A percentile compares a stretch with the other conserved stretches of the same genome.
phyloP scores from a whole-genome alignment of 176 grass and related monocot genomes.

The Carex pumila region DNA sequence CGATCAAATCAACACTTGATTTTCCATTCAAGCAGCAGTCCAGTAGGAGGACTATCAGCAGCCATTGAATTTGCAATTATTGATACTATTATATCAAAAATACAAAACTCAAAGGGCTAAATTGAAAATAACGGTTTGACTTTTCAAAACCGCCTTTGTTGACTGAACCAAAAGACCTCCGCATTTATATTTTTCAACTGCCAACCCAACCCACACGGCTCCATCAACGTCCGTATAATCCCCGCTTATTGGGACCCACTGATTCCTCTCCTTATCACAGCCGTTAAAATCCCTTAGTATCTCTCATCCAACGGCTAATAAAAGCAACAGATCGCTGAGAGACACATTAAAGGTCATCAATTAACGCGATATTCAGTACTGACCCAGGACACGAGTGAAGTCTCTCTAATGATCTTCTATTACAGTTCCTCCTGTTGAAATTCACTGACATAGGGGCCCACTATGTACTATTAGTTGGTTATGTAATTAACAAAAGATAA shows the following conservation, averaged over 20 bases:
- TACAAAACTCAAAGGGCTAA: neutral
- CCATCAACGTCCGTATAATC: neutral
- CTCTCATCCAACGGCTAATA: neutral
- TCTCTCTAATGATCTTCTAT: neutral
- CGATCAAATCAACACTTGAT: neutral
- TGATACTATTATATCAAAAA: neutral
- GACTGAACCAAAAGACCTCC: neutral
- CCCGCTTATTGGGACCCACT: neutral
- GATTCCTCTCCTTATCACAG: neutral
- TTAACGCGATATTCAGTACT: too few species aligned
- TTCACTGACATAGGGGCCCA: too few species aligned
- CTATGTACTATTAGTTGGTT: too few species aligned
- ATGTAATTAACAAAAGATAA: too few species aligned
- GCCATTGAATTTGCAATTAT: neutral
- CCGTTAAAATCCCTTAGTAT: neutral
- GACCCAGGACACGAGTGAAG: neutral
- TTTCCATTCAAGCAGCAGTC: neutral
- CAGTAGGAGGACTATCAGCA: neutral
- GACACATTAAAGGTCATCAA: neutral
- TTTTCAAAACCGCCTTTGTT: slow-evolving; percentile 14
- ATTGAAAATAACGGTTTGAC: neutral
- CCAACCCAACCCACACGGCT: neutral
- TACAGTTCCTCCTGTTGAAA: neutral
- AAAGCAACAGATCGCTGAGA: neutral
- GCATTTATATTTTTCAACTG: neutral